Percentiles rank a stretch among this genome's conserved stretches.
Conservation (phyloP, 345 rosid species). For the Euclidium syriacum region DNA sequence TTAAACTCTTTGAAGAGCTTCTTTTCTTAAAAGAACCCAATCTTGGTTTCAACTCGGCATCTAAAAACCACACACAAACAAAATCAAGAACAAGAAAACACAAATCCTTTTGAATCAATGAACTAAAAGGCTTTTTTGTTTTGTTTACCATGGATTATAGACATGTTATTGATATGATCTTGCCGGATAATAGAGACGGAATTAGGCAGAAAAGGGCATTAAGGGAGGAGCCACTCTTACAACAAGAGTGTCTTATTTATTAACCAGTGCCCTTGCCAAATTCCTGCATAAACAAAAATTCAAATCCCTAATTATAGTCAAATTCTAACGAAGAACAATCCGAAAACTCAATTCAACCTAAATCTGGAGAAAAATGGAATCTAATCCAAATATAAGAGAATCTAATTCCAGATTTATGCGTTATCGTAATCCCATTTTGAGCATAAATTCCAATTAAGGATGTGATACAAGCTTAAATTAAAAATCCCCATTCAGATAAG, state of each 20-base stretch:
- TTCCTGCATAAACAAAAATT: conserved; percentile 28
- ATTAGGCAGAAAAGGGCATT: conserved; percentile 39
- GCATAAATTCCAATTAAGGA: too few relatives aligned
- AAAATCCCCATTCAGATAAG: too few relatives aligned
- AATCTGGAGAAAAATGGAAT: too few relatives aligned
- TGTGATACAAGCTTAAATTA: too few relatives aligned
- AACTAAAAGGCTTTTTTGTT: neutral
- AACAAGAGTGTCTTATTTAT: conserved; percentile 12
- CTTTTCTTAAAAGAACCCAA: conserved; percentile 68
- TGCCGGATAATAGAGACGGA: conserved; percentile 25
- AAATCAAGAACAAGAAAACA: conserved; percentile 14
- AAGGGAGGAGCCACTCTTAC: conserved; percentile 37
- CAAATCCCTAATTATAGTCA: neutral
- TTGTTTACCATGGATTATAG: conserved; percentile 18
- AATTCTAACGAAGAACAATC: neutral
- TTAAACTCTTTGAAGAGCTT: conserved; percentile 67
- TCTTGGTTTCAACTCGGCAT: conserved; percentile 36
- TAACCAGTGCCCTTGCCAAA: conserved; percentile 35
- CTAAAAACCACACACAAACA: conserved; percentile 11
- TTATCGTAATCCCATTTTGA: too few relatives aligned
- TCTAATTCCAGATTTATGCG: too few relatives aligned
- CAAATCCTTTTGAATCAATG: neutral
- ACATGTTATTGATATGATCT: conserved; percentile 41
- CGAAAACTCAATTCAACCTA: too few relatives aligned
- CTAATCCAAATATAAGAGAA: neutral